These are phyloP conservation scores for Phaffia rhodozyma DNA, from an alignment of 1,284 basidiomycete species.

Conservation along the genomic window DNA sequence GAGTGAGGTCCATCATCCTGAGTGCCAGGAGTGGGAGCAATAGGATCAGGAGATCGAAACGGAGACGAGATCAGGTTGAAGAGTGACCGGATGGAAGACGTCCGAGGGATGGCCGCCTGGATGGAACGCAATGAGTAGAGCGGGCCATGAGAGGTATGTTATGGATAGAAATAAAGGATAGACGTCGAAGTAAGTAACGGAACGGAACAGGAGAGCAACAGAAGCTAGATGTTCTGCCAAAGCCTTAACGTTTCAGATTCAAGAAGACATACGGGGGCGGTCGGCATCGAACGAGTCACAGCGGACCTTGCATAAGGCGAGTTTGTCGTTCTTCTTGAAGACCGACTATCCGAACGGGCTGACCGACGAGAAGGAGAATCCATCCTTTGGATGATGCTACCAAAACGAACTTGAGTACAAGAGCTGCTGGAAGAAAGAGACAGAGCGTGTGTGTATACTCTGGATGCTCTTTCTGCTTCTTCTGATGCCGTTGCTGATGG, in stretches of 20 bases:
- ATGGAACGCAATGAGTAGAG: too few relatives aligned
- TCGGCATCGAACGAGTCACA: neutral
- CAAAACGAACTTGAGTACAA: too few relatives aligned
- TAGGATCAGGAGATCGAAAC: slow-evolving; percentile 3
- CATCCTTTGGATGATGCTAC: neutral
- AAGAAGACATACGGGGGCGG: neutral
- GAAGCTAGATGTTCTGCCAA: too few relatives aligned
- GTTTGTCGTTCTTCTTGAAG: neutral
- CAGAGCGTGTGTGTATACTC: too few relatives aligned
- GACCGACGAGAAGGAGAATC: neutral
- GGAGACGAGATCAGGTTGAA: slow-evolving; percentile 17
- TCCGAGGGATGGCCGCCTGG: slow-evolving; percentile 1
- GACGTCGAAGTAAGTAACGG: too few relatives aligned
- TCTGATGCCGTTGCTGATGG: too few relatives aligned
- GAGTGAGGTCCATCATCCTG: neutral
- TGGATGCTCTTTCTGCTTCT: too few relatives aligned
- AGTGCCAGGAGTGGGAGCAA: neutral
- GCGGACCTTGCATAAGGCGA: neutral
- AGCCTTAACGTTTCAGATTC: too few relatives aligned
- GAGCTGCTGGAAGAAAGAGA: too few relatives aligned
- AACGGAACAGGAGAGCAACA: too few relatives aligned
- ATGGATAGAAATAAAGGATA: neutral
- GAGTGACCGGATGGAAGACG: slow-evolving; percentile 8
- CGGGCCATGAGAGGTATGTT: neutral
- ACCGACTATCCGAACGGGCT: neutral